Evolutionary conservation across 2,329 filamentous ascomycete species (phyloP), one percentile per base, ranked within the genome.

Genomic region (Colletotrichum tofieldiae): DNA sequence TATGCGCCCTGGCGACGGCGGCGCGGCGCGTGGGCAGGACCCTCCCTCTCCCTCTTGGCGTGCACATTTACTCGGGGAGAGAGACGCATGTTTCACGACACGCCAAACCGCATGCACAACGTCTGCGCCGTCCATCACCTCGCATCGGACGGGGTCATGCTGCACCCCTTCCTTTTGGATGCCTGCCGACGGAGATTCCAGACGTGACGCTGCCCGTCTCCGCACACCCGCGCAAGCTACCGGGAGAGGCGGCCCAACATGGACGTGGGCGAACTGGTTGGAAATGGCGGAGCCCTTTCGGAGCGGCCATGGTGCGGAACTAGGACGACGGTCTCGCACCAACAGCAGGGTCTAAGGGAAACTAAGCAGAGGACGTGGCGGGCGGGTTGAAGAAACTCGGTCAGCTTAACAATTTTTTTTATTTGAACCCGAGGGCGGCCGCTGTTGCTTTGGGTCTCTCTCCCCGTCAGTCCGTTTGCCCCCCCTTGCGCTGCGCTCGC

Each of bases 351-450:
- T 5, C 45, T 39, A 51, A 41, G 23, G 20, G 60, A n/a, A 16
- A 14, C 49, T 52, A 54, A 45, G 11, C 2, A 16, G 9, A 18
- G 8, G 11, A 64, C 23, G 23, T 29, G 49, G 35, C 49, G 2
- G 61, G 8, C 37, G 37, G 12, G 18, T 23, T 55, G 49, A 45
- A 45, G 49, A 64, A 54, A 43, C 23, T 43, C 61, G 61, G 61
- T 64, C 61, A 64, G 61, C 61, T 64, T 64, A 64, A 64, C 61
- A 64, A 64, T 64, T 64, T 43, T 32, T 32, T 64, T 55, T 64
- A 62, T 51, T 58, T 58, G 45, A 62, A 49, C 45, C 16, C 32
- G 45, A 62, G 32, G 45, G 45, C 60, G n/a, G 60, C 60, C 60
- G 60, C 45, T 26, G 29, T 23, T 60, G 35, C 12, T 12, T 18